Base-by-base conservation (phyloP, 257 asterid genomes). In the Datura wrightii region DNA sequence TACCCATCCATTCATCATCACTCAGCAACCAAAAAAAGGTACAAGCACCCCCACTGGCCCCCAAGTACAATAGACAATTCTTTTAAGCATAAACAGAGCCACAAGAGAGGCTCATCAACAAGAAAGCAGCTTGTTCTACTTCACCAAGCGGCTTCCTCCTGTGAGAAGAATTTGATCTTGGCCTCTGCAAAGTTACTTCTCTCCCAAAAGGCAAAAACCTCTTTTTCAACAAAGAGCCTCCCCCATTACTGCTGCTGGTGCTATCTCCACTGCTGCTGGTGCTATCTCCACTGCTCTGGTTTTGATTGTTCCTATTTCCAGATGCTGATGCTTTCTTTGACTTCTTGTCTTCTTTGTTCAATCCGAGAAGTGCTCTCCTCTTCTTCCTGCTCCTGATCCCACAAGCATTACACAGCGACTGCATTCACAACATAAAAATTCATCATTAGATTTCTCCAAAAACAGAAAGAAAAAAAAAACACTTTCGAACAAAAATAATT, bases 371-470 rank as follows among this genome's bases (percentile, higher is more conserved):
- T 8, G 98, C 98, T 86, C 99, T 93, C 39, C 97, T 91, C 93
- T 92, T 96, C 82, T 96, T 96, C 54, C 99, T 88, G 91, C 98
- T 96, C 79, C 98, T 89, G 56, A 94, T 96, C 89, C 99, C 98
- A 92, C 98, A 96, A 63, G 98, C 99, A 89, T 96, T 94, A 89
- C 99, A 96, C 74, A 96, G 87, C 3, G 99, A 93, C 98, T 94
- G 94, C 89, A 91, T 79, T 31, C 78, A 86, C 44, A 78, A 37
- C 42, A 62, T 31, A 62, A 5, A 56, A 53, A 58, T 88, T 84
- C 88, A 36, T 39, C 16, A 63, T 24, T 3, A 50, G 2, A 60
- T 54, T 42, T 42, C 1, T 66, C 1, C 31, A 24, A 24, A 24
- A 18, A 52, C 55, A 1, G 31, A 24, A 24, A 24, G 31, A 10